These are phyloP conservation scores for Leccinum imitatum DNA, from an alignment of 768 basidiomycete genomes.

Conservation along the genomic window DNA sequence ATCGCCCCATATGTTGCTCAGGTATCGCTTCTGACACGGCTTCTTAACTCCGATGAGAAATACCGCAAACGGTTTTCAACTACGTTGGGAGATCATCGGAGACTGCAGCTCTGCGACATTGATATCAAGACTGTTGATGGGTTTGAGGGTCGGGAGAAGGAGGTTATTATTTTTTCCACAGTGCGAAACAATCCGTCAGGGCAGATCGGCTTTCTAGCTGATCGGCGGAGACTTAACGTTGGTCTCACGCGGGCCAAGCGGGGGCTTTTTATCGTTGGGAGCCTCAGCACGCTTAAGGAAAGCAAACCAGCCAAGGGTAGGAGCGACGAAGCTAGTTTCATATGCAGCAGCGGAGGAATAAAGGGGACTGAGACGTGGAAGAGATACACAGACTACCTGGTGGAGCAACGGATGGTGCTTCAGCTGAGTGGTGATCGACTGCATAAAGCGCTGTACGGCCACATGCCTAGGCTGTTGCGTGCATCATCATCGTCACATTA, in stretches of 20 bases:
- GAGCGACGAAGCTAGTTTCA: constrained; percentile 9
- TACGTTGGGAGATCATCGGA: constrained; percentile 65
- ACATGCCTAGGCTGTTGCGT: constrained; percentile 10
- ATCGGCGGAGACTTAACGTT: constrained; percentile 84
- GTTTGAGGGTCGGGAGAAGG: constrained; percentile 92
- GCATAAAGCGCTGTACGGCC: constrained; percentile 34
- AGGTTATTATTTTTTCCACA: constrained; percentile 88
- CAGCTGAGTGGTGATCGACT: constrained; percentile 44
- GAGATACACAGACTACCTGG: constrained; percentile 58
- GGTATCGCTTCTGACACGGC: constrained; percentile 67
- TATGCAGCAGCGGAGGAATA: constrained; percentile 26
- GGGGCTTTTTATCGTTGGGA: constrained; percentile 81
- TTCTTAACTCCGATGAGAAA: constrained; percentile 56
- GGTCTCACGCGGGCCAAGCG: constrained; percentile 87
- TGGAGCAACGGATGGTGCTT: constrained; percentile 52
- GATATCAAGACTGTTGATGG: constrained; percentile 95
- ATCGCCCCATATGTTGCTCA: constrained; percentile 93
- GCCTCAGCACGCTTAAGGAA: constrained; percentile 57
- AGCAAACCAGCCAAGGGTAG: constrained; percentile 38
- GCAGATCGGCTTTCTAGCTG: constrained; percentile 86
- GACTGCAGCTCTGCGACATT: constrained; percentile 60
- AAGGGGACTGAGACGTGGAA: constrained; percentile 58
- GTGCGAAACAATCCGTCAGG: constrained; percentile 79
- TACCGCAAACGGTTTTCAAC: constrained; percentile 53
- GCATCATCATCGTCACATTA: constrained; percentile 3